Conservation (phyloP, 495 filamentous ascomycete species). For the Sordaria brevicollis region DNA sequence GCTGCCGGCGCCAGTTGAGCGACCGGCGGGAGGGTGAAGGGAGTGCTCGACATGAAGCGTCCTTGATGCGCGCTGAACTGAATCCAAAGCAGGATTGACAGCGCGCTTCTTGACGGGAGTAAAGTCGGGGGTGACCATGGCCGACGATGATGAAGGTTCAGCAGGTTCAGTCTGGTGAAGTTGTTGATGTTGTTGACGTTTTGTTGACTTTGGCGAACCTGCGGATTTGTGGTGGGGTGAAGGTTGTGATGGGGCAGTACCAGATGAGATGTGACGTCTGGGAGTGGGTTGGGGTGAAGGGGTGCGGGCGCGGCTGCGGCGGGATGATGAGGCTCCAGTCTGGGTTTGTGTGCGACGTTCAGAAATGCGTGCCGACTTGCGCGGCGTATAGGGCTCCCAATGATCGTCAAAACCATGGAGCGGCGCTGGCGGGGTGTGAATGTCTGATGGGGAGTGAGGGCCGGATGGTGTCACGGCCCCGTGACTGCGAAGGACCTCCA, state of each 20-base stretch:
- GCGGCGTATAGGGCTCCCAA: slow-evolving; percentile 58
- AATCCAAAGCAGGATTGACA: slow-evolving; percentile 16
- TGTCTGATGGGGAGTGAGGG: slow-evolving; percentile 48
- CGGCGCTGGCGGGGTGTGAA: slow-evolving; percentile 64
- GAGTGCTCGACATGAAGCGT: slow-evolving; percentile 19
- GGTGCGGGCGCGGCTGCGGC: slow-evolving; percentile 18
- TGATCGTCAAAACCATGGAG: slow-evolving; percentile 59
- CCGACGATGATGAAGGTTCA: slow-evolving; percentile 5
- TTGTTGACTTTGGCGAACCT: slow-evolving; percentile 19
- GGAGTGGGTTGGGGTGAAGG: slow-evolving; percentile 34
- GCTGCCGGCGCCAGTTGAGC: slow-evolving; percentile 33
- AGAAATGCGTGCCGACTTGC: slow-evolving; percentile 45
- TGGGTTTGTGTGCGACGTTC: slow-evolving; percentile 26
- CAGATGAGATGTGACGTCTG: slow-evolving; percentile 17
- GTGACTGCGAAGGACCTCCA: slow-evolving; percentile 3
- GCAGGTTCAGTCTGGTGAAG: background rate
- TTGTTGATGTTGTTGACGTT: slow-evolving; percentile 1
- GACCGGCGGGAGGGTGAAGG: background rate
- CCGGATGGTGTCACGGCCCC: slow-evolving; percentile 37
- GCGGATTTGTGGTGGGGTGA: slow-evolving; percentile 21
- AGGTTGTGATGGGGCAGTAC: slow-evolving; percentile 28
- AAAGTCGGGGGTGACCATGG: slow-evolving; percentile 29
- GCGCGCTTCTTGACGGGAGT: slow-evolving; percentile 45
- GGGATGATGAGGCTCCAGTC: background rate
- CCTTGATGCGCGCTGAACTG: slow-evolving; percentile 29